Base-by-base conservation (phyloP, 169 alveolate species). In the Cryptosporidium sp. region DNA sequence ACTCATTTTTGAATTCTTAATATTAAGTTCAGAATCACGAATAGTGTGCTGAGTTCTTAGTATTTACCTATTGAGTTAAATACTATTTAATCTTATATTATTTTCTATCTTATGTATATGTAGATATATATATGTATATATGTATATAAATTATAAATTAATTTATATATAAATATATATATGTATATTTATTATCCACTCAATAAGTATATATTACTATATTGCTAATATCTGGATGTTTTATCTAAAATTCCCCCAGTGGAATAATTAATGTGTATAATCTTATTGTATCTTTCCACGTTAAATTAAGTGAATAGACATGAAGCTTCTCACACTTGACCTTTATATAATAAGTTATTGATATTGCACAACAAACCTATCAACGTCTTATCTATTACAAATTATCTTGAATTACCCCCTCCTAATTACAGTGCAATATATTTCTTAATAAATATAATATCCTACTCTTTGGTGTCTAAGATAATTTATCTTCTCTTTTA, bases 11-110 rank as follows among this genome's bases (percentile, higher is more conserved):
- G 39, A 29, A 23, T 21, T n/a, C 62, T 29, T n/a, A 42, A 6
- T 42, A 21, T 45, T 51, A 93, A 91, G 86, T 92, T 91, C 91
- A 75, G 69, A 71, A 65, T 14, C 71, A 58, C 61, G 51, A 53
- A 72, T 39, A 42, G 48, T 68, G 75, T 35, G 70, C 68, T 26
- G 51, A 39, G 44, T 52, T 73, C 35, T 18, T 45, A 37, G 56
- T n/a, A 3, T 26, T 62, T 48, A 45, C 72, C 39, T 39, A 45
- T 48, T 48, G 56, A 14, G 56, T 48, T 14, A 48, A 14, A 48
- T 48, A 48, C 56, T 48, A 48, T 51, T 33, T 29, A 60, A 37
- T 33, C 39, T 75, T 48, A 65, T 37, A 12, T 18, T 37, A 8
- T 21, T 72, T 18, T 29, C 9, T 39, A 23, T 10, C 16, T 33